Evolutionary conservation across 305 asterid genomes (phyloP), one percentile per base, ranked within the genome.

Genomic region (Striga hermonthica): DNA sequence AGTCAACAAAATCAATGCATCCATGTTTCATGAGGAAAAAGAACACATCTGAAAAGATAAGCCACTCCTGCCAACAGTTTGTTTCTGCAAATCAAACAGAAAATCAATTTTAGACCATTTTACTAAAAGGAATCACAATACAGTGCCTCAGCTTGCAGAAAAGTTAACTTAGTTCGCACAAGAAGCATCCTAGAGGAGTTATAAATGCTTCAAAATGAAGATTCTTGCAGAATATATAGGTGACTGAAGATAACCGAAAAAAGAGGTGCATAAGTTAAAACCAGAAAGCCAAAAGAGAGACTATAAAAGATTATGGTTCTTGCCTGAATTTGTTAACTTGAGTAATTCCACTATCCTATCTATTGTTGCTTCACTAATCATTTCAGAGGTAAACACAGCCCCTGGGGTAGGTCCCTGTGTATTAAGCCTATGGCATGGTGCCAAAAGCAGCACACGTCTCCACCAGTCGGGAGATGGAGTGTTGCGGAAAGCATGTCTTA

Each of bases 11-110:
- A 79, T 93, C 99, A 74, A 93, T 72, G 84, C 97, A 90, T 72
- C 99, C 99, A 80, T 84, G 87, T 81, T 93, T 93, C 86, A 88
- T 79, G 68, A 93, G 95, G 78, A 88, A 93, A 82, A 77, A 93
- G 83, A 93, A 93, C 56, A 93, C 79, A 80, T 93, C 99, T 3
- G 99, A 84, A 76, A 90, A 83, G 71, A 86, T 85, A 73, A 93
- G 99, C 99, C 99, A 93, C 82, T 90, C 99, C 77, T 88, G 99
- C 99, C 99, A 93, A 88, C 97, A 90, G 74, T 81, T 88, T 65
- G 85, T 69, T 72, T 88, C 99, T 93, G 97, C 82, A 82, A 68
- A 67, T 71, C 62, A 70, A 58, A 67, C 10, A 12, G 34, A 63
- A 52, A 69, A 39, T 15, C 31, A 60, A 72, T 65, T 34, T 47